Percentiles rank a stretch among this genome's conserved stretches.
Conservation (phyloP, 1,284 basidiomycete genomes). For the Boletus smithii region DNA sequence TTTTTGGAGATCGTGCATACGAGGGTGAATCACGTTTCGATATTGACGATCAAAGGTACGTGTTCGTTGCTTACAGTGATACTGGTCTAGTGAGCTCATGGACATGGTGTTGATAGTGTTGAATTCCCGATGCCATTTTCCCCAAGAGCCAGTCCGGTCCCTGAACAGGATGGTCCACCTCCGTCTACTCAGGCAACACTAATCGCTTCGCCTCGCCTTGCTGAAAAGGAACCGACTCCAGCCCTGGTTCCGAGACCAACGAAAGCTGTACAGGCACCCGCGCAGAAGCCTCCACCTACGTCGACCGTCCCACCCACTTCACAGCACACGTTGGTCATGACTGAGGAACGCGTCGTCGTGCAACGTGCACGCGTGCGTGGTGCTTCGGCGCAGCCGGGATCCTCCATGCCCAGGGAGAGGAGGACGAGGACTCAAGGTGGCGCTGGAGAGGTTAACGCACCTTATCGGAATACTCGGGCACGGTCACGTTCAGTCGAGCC, state of each 20-base stretch:
- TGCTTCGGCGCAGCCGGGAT: slow-evolving; percentile 14
- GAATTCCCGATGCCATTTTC: slow-evolving; percentile 3
- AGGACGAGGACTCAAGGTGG: background rate
- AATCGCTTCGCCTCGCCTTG: slow-evolving; percentile 17
- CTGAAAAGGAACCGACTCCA: background rate
- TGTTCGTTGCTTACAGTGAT: background rate
- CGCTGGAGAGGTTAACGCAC: background rate
- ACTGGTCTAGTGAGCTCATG: background rate
- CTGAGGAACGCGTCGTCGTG: slow-evolving; percentile 2
- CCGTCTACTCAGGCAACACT: slow-evolving; percentile 27
- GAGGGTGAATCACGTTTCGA: background rate
- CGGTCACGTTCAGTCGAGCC: slow-evolving; percentile 24
- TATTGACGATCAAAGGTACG: slow-evolving; percentile 15
- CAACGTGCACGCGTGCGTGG: slow-evolving; percentile 8
- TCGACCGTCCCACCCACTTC: slow-evolving; percentile 6
- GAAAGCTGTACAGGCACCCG: background rate
- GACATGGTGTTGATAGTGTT: background rate
- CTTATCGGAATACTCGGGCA: slow-evolving; percentile 19
- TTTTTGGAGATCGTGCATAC: slow-evolving; percentile 29
- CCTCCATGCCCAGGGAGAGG: slow-evolving; percentile 6
- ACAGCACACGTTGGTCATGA: slow-evolving; percentile 8
- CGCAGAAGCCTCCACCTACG: background rate
- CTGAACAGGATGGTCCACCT: slow-evolving; percentile 4
- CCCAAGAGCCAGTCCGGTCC: background rate
- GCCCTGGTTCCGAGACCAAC: background rate